Evolutionary conservation across 164 flowering plant genomes (phyloP).

Genomic region (Liriodendron chinense): DNA sequence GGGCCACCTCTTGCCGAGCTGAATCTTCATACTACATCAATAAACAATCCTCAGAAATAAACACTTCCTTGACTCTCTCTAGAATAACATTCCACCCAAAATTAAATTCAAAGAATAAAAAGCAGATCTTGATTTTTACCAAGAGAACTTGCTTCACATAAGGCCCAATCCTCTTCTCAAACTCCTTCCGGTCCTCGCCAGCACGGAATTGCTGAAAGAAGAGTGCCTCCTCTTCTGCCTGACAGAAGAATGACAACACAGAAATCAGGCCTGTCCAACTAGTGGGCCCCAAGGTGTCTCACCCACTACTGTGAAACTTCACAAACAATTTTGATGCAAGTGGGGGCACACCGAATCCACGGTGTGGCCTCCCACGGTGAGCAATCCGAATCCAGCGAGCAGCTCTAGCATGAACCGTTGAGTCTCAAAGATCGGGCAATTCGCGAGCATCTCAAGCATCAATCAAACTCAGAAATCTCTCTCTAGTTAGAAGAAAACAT

Average conservation of each 20-base stretch:
- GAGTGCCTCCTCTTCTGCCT: conserved; percentile 93
- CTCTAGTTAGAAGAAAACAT: too few species aligned
- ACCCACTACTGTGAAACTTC: too few species aligned
- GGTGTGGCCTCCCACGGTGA: too few species aligned
- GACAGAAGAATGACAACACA: not conserved
- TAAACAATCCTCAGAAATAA: not conserved
- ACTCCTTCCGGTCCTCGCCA: conserved; percentile 29
- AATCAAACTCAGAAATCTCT: too few species aligned
- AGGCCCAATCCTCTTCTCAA: conserved; percentile 59
- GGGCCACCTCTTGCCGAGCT: conserved; percentile 69
- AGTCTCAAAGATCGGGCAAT: too few species aligned
- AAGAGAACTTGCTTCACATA: conserved; percentile 57
- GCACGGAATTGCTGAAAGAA: conserved; percentile 59
- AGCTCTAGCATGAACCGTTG: too few species aligned
- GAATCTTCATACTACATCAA: conserved; percentile 75
- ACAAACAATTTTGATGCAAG: too few species aligned
- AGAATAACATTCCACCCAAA: not conserved
- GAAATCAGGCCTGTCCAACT: not conserved
- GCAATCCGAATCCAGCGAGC: too few species aligned
- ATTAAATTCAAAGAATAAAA: not conserved
- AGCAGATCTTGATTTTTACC: conserved; percentile 35
- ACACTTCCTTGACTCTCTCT: not conserved
- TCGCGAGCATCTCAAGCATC: too few species aligned
- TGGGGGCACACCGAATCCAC: too few species aligned
- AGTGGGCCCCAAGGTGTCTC: too few species aligned